phyloP scores from a whole-genome alignment of 2,329 filamentous ascomycete genomes.

The Dactylellina sp. region DNA sequence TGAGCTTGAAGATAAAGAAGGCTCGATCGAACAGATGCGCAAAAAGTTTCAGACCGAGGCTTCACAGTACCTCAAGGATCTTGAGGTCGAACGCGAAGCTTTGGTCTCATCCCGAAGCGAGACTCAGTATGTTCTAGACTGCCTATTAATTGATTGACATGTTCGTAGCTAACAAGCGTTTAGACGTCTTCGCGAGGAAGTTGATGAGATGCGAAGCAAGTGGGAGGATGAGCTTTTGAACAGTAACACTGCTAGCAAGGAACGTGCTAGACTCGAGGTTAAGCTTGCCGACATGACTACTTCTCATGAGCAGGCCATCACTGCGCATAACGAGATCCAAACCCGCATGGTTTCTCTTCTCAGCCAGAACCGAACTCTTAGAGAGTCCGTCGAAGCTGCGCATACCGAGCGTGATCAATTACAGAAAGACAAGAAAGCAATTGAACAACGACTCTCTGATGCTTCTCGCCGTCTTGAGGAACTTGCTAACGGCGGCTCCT shows the following conservation, averaged over 20 bases:
- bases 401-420: slow-evolving; percentile 85
- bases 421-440: slow-evolving; percentile 86
- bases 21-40: slow-evolving; percentile 93
- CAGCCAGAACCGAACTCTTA: slow-evolving; percentile 86
- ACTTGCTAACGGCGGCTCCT: slow-evolving; percentile 83
- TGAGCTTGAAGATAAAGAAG: slow-evolving; percentile 96
- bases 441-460: slow-evolving; percentile 86
- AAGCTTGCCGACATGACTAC: slow-evolving; percentile 88
- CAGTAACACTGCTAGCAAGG: slow-evolving; percentile 97
- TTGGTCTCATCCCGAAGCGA: slow-evolving; percentile 74
- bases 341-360: slow-evolving; percentile 89
- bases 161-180: slow-evolving; percentile 12
- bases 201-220: slow-evolving; percentile 92
- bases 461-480: slow-evolving; percentile 90
- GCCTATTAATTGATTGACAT: neutral
- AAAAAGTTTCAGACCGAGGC: slow-evolving; percentile 98
- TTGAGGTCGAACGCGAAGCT: slow-evolving; percentile 93
- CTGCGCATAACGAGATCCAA: slow-evolving; percentile 94
- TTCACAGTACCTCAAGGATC: slow-evolving; percentile 86
- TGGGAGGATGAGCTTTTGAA: slow-evolving; percentile 99
- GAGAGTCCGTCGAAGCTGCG: slow-evolving; percentile 85
- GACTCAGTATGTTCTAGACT: slow-evolving; percentile 60
- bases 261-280: slow-evolving; percentile 90
- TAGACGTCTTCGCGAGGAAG: slow-evolving; percentile 86
- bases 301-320: slow-evolving; percentile 92